Conservation (phyloP, 257 asterid genomes). For the Coffea eugenioides region DNA sequence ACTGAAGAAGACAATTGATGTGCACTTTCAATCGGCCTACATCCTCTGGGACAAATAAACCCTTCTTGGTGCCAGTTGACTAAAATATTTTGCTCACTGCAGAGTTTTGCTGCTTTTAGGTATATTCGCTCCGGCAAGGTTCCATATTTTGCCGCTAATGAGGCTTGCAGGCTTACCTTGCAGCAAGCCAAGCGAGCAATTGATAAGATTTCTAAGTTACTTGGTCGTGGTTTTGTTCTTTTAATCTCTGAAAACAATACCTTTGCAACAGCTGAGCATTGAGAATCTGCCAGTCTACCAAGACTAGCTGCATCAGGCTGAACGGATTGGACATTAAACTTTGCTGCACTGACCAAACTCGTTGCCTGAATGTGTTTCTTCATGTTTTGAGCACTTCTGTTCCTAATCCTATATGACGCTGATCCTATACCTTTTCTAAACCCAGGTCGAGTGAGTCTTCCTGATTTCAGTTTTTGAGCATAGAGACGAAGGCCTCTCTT, state of each 20-base stretch:
- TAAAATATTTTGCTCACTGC: slow-evolving; percentile 81
- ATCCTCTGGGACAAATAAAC: slow-evolving; percentile 77
- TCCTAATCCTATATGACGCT: slow-evolving; percentile 71
- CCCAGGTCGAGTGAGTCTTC: slow-evolving; percentile 73
- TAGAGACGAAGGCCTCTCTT: slow-evolving; percentile 78
- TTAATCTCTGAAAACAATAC: slow-evolving; percentile 69
- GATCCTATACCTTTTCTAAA: slow-evolving; percentile 68
- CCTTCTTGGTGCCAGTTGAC: slow-evolving; percentile 86
- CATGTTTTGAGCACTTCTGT: slow-evolving; percentile 63
- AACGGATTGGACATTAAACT: slow-evolving; percentile 42
- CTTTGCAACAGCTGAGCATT: slow-evolving; percentile 84
- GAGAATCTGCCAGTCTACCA: slow-evolving; percentile 74
- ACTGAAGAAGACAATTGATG: slow-evolving; percentile 42
- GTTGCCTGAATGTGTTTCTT: slow-evolving; percentile 67
- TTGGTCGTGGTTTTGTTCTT: slow-evolving; percentile 74
- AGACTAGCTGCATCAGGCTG: slow-evolving; percentile 51
- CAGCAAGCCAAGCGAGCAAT: slow-evolving; percentile 82
- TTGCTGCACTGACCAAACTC: slow-evolving; percentile 38
- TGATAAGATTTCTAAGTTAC: slow-evolving; percentile 69
- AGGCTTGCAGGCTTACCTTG: slow-evolving; percentile 60
- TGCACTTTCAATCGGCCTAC: slow-evolving; percentile 36
- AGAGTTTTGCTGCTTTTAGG: slow-evolving; percentile 86
- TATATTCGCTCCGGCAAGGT: slow-evolving; percentile 65
- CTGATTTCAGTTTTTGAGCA: slow-evolving; percentile 81
- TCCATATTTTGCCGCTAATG: slow-evolving; percentile 67